Evolutionary conservation across 1,139 yeast species (phyloP).

Genomic region (Chernovozyma sophiae-reginae): DNA sequence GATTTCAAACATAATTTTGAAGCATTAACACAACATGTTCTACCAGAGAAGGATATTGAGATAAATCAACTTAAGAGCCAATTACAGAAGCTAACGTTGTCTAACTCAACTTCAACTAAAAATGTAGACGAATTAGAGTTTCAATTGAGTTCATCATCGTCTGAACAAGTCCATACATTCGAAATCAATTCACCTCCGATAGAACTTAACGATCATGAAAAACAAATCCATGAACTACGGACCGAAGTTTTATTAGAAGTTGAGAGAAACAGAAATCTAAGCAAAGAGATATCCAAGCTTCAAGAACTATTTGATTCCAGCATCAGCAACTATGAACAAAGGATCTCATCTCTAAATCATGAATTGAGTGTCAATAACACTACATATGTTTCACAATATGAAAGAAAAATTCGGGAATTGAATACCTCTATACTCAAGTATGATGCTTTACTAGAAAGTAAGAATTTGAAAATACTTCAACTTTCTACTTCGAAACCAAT

Average conservation of each 20-base stretch:
- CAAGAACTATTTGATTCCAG: constrained; percentile 15
- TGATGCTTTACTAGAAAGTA: constrained; percentile 36
- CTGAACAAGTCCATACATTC: no score
- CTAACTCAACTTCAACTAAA: not conserved
- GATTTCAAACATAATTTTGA: constrained; percentile 11
- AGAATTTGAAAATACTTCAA: constrained; percentile 32
- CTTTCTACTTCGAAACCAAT: constrained; percentile 41
- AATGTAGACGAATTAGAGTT: not conserved
- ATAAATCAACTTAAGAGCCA: constrained; percentile 17
- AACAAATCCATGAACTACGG: constrained; percentile 16
- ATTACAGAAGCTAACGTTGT: constrained; percentile 8
- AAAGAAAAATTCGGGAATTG: constrained; percentile 31
- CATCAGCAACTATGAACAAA: constrained; percentile 20
- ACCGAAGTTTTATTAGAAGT: constrained; percentile 16
- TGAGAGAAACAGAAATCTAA: constrained; percentile 17
- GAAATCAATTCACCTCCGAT: not conserved
- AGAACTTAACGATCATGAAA: constrained; percentile 16
- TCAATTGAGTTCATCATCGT: no score
- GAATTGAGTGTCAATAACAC: constrained; percentile 23
- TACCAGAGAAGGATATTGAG: constrained; percentile 24
- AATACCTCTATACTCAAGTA: constrained; percentile 26
- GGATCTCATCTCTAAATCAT: constrained; percentile 21
- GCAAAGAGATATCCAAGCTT: constrained; percentile 14
- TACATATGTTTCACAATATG: constrained; percentile 20
- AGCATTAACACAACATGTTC: constrained; percentile 13